These are phyloP conservation scores for Fusarium praegraminearum DNA, from an alignment of 2,329 filamentous ascomycete genomes.

Conservation along the genomic window DNA sequence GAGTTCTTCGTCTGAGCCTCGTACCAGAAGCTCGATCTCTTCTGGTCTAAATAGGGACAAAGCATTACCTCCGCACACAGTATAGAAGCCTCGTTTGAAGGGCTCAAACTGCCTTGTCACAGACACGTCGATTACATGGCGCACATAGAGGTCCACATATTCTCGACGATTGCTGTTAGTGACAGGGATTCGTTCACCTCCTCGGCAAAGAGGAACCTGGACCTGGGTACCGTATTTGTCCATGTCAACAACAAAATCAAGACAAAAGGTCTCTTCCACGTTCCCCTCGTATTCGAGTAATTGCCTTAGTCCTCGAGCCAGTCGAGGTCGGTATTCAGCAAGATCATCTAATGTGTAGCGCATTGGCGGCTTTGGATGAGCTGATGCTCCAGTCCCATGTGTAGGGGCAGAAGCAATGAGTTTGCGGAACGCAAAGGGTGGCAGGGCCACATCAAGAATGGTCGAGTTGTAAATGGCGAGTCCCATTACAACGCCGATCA, in stretches of 20 bases:
- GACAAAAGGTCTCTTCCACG: slow-evolving; percentile 81
- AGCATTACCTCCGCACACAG: slow-evolving; percentile 89
- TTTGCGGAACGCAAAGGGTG: slow-evolving; percentile 90
- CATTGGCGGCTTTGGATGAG: slow-evolving; percentile 71
- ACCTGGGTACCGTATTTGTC: slow-evolving; percentile 80
- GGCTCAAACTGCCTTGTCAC: slow-evolving; percentile 89
- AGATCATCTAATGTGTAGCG: slow-evolving; percentile 84
- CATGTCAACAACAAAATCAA: slow-evolving; percentile 82
- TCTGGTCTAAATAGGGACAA: slow-evolving; percentile 88
- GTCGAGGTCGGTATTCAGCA: slow-evolving; percentile 80
- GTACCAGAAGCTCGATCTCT: slow-evolving; percentile 88
- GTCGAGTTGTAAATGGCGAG: slow-evolving; percentile 96
- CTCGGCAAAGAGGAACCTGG: slow-evolving; percentile 77
- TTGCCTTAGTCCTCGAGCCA: slow-evolving; percentile 80
- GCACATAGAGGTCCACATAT: slow-evolving; percentile 87
- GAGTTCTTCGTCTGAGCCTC: slow-evolving; percentile 85
- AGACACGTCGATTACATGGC: slow-evolving; percentile 81
- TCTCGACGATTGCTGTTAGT: slow-evolving; percentile 87
- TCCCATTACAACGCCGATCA: slow-evolving; percentile 88
- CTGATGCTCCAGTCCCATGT: slow-evolving; percentile 64
- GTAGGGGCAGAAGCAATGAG: slow-evolving; percentile 81
- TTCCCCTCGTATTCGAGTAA: slow-evolving; percentile 87
- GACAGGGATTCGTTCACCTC: slow-evolving; percentile 79
- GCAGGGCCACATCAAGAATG: slow-evolving; percentile 88
- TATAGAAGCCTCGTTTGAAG: slow-evolving; percentile 94